Percentiles rank a stretch among this genome's conserved stretches.
Conservation (phyloP, 1,139 yeast species). For the Nakaseomyces bracarensis region DNA sequence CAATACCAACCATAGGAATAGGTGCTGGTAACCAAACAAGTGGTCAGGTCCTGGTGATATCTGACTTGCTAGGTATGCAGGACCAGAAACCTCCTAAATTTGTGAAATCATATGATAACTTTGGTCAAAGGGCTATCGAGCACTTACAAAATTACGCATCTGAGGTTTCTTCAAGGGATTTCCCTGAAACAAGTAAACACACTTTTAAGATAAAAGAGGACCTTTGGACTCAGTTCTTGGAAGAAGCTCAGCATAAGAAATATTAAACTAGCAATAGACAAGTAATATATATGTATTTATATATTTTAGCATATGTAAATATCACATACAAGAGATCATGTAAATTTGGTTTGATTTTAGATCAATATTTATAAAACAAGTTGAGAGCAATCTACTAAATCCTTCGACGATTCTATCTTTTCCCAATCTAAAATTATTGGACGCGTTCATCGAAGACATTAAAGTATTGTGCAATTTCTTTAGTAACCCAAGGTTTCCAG, state of each 20-base stretch:
- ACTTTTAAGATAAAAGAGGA: constrained; percentile 66
- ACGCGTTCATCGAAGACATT: constrained; percentile 41
- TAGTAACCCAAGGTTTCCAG: constrained; percentile 68
- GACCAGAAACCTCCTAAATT: constrained; percentile 60
- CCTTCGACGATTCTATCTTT: too few relatives aligned
- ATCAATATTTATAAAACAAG: too few relatives aligned
- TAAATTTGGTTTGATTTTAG: not conserved
- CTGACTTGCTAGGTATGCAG: constrained; percentile 75
- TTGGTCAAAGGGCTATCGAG: constrained; percentile 42
- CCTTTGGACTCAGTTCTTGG: constrained; percentile 43
- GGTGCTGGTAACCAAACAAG: constrained; percentile 85
- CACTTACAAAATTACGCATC: constrained; percentile 47
- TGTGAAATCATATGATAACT: constrained; percentile 58
- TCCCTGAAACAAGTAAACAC: constrained; percentile 58
- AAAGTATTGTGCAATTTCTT: constrained; percentile 55
- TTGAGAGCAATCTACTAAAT: too few relatives aligned
- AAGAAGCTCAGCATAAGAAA: not conserved
- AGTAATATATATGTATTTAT: too few relatives aligned
- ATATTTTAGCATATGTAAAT: too few relatives aligned
- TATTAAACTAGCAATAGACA: not conserved
- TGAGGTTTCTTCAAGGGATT: constrained; percentile 48
- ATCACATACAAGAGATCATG: too few relatives aligned
- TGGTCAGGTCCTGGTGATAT: constrained; percentile 85
- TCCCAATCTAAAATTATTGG: too few relatives aligned
- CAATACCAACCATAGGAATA: constrained; percentile 84